Evolutionary conservation across 306 rosid genomes (phyloP).

Genomic region (Albizia julibrissin): DNA sequence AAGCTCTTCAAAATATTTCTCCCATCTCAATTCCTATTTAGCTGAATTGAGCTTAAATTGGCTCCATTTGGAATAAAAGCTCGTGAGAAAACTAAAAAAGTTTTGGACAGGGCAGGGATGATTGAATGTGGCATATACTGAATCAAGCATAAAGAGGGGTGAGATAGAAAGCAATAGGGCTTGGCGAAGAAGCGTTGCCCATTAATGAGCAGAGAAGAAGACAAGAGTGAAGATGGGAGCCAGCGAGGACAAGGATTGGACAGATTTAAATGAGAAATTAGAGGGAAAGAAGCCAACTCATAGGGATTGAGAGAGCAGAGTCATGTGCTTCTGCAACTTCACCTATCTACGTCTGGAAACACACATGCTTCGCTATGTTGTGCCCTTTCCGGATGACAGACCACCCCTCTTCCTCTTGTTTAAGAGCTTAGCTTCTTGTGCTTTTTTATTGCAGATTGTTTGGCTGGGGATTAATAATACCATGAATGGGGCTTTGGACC

Average conservation of each 20-base stretch:
- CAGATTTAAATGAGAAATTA: conserved; percentile 28
- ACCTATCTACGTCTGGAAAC: conserved; percentile 2
- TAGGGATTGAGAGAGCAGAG: neutral
- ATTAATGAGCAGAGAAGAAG: conserved; percentile 31
- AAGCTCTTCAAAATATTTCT: neutral
- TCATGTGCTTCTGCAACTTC: conserved; percentile 46
- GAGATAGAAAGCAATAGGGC: neutral
- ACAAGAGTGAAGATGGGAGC: conserved; percentile 30
- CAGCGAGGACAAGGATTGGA: conserved; percentile 30
- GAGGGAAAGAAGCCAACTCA: neutral
- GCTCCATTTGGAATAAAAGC: neutral
- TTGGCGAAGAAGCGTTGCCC: neutral
- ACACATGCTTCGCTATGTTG: conserved; percentile 31
- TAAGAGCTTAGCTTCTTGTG: conserved; percentile 26
- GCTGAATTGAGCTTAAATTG: neutral
- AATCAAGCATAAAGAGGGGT: neutral
- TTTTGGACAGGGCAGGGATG: neutral
- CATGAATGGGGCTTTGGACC: neutral
- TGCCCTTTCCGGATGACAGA: conserved; percentile 32
- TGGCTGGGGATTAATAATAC: conserved; percentile 15
- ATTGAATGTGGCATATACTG: neutral
- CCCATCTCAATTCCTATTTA: neutral
- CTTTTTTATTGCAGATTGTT: neutral
- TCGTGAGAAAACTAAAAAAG: neutral
- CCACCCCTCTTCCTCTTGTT: conserved; percentile 22